Conservation (phyloP, 768 basidiomycete genomes). For the Lyophyllum semitale region DNA sequence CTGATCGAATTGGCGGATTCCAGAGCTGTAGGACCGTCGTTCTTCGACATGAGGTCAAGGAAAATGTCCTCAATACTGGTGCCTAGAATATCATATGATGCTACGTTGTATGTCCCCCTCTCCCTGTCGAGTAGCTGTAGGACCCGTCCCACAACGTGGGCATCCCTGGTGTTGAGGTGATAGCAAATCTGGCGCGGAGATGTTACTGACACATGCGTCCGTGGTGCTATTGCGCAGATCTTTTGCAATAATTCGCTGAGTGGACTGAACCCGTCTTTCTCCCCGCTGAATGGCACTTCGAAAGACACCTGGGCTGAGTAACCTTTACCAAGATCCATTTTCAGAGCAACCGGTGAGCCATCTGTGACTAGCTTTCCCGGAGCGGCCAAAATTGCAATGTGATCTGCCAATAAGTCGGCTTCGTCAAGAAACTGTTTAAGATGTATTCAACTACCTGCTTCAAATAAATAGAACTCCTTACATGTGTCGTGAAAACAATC, state of each 20-base stretch:
- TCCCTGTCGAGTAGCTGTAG: slow-evolving; percentile 56
- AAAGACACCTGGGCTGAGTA: slow-evolving; percentile 65
- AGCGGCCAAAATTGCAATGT: slow-evolving; percentile 72
- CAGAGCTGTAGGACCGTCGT: slow-evolving; percentile 27
- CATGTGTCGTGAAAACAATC: slow-evolving; percentile 80
- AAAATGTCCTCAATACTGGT: slow-evolving; percentile 85
- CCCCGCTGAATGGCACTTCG: slow-evolving; percentile 20
- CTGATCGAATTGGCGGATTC: slow-evolving; percentile 14
- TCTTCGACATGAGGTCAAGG: slow-evolving; percentile 63
- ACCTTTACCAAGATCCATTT: slow-evolving; percentile 70
- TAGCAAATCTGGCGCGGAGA: slow-evolving; percentile 50
- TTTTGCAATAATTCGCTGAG: slow-evolving; percentile 36
- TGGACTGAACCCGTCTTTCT: slow-evolving; percentile 27
- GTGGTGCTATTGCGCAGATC: slow-evolving; percentile 48
- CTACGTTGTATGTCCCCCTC: slow-evolving; percentile 35
- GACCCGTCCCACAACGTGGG: slow-evolving; percentile 52
- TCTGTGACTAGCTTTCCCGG: slow-evolving; percentile 76
- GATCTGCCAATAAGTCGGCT: slow-evolving; percentile 76
- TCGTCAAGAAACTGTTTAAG: slow-evolving; percentile 67
- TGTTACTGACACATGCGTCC: slow-evolving; percentile 40
- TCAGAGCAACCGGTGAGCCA: slow-evolving; percentile 75
- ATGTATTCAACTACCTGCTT: neutral
- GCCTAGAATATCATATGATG: slow-evolving; percentile 66
- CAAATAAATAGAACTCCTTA: slow-evolving; percentile 28
- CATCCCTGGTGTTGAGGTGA: slow-evolving; percentile 64